Base-by-base conservation (phyloP, 805 yeast genomes). In the Candida maris region DNA sequence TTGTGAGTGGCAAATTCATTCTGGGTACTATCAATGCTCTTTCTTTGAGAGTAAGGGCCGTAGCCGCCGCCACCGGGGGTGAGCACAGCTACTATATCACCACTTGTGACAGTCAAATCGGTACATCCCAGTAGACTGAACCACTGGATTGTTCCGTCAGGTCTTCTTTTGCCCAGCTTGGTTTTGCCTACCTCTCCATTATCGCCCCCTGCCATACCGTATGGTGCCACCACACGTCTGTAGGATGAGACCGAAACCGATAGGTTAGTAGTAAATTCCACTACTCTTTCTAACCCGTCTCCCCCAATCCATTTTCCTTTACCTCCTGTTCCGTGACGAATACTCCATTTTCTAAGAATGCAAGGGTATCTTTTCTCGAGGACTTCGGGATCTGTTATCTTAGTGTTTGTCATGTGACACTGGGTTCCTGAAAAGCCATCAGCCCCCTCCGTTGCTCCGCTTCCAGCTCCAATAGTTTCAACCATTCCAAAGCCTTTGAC, bases 401-500 rank as follows among this genome's bases (percentile, higher is more conserved):
- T 41, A 27, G 45, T 41, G 30, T 41, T 41, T 17, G 45, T 41
- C 45, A 41, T 41, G 13, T 6, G 71, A 61, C 34, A 76, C 70
- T 74, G 78, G 6, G 72, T 72, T 18, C 67, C 79, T n/a, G 66
- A 57, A 43, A 61, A 72, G 2, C 74, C 75, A 60, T 64, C 63
- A 10, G 65, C 65, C 19, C 35, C 38, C 2, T 68, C 62, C 12
- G 75, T 69, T 14, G 78, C 79, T 38, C 78, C 75, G 27, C 69
- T 63, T 18, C 79, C 79, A 27, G 74, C 77, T 43, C 77, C 74
- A 39, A 73, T 71, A 4, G 79, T 72, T 46, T 73, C 79, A 38
- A 70, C 68, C 48, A 69, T 69, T 3, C 77, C 79, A 52, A 73
- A 73, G 9, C 75, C 71, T n/a, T 63, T 57, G 5, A 41, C 51